Evolutionary conservation across 345 rosid genomes (phyloP), one percentile per base, ranked within the genome.

Genomic region (Eucalyptus erythrocorys): DNA sequence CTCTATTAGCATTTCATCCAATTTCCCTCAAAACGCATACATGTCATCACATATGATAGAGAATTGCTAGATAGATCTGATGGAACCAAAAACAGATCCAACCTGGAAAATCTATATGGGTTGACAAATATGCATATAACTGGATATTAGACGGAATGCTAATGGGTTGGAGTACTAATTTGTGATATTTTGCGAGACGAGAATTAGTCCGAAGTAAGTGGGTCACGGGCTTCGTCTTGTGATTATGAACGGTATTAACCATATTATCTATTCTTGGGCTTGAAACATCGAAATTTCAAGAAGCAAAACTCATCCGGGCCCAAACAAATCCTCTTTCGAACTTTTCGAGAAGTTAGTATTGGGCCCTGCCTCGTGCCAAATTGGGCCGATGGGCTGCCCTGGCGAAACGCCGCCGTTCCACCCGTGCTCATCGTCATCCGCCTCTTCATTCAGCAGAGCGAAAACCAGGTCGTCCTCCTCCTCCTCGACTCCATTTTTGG

Each of bases 41-140:
- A 6, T 68, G 11, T 68, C 22, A 15, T 13, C 22, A 32, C 42
- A 32, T 2, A 11, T 68, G 24, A 19, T 4, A 8, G 12, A 68
- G 19, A 8, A 16, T 8, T 17, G 24, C 0, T 32, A 66, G 13
- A 68, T 10, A 0, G 1, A 68, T 68, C 7, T 2, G 1, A 34
- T 4, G 0, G 19, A 1, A 10, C 13, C 1, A 68, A 17, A 1
- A 43, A 34, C 2, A 9, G 1, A 34, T 68, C 5, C 6, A 4
- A 9, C 6, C 1, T 4, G 42, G 76, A 68, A 68, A 68, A 68
- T 68, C 43, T 68, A 68, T 3, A 13, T 3, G 43, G 5, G 80
- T 7, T 2, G 42, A 34, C 42, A 14, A 14, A 15, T 68, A 4
- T 68, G 42, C 21, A 68, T 68, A 16, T 32, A 32, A 32, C 4